Percentiles rank a stretch among this genome's conserved stretches.
Evolutionary conservation across 179 eudicot genomes (phyloP).

Genomic region (Actinidia chinensis): DNA sequence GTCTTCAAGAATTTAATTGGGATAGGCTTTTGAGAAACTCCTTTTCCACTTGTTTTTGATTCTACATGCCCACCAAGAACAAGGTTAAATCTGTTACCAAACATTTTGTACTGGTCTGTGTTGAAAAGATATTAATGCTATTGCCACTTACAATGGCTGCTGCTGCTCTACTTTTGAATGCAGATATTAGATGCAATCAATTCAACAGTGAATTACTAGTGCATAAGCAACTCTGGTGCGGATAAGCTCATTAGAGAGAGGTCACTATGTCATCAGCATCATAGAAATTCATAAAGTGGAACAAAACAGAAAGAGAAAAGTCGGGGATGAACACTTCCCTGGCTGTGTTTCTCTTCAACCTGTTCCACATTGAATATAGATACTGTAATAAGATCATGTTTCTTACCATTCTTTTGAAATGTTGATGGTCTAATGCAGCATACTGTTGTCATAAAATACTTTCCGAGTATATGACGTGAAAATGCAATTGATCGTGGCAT

Average conservation of each 20-base stretch:
- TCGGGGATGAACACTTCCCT: background rate
- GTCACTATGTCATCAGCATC: background rate
- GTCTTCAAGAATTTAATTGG: background rate
- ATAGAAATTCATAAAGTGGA: background rate
- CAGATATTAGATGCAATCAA: constrained; percentile 93
- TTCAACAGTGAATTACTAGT: constrained; percentile 77
- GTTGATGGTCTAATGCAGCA: too few relatives aligned
- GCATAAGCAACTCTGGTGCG: background rate
- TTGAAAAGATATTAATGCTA: background rate
- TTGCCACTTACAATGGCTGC: constrained; percentile 7
- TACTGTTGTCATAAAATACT: too few relatives aligned
- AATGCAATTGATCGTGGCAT: too few relatives aligned
- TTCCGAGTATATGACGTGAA: too few relatives aligned
- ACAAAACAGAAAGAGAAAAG: background rate
- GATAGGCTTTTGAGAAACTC: constrained; percentile 56
- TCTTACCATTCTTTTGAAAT: background rate
- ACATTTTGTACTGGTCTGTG: background rate
- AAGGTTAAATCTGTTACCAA: constrained; percentile 45
- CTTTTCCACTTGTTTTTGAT: constrained; percentile 96
- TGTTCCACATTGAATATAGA: background rate
- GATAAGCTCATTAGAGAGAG: background rate
- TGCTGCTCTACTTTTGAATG: constrained; percentile 17
- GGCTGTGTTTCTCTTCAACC: background rate
- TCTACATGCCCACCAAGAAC: constrained; percentile 88
- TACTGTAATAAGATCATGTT: background rate